Conservation (phyloP, 331 rosid species). For the Acacia pycnantha region DNA sequence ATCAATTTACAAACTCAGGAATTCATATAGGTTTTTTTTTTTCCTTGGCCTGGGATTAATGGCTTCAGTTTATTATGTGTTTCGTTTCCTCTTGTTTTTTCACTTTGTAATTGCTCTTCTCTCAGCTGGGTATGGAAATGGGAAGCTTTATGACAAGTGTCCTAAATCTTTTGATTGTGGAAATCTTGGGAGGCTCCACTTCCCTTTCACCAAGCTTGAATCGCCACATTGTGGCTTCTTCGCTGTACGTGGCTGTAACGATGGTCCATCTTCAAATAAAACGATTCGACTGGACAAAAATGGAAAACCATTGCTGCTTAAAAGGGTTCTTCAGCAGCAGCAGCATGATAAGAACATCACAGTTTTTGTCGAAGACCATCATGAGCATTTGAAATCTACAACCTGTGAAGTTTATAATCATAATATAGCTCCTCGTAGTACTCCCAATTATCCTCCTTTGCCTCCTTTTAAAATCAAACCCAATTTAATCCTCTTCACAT, state of each 20-base stretch:
- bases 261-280: background rate
- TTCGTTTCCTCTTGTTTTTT: background rate
- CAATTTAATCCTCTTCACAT: background rate
- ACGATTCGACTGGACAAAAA: background rate
- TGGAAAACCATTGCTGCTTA: background rate
- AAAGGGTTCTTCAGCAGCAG: background rate
- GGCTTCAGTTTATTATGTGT: background rate
- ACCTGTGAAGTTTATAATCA: background rate
- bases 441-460: background rate
- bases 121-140: background rate
- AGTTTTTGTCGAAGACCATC: background rate
- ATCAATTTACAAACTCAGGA: no score
- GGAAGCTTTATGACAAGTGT: background rate
- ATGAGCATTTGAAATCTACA: rapidly evolving
- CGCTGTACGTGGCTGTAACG: background rate
- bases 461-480: background rate
- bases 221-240: background rate
- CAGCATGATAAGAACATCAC: background rate
- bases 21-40: background rate
- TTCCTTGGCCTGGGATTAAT: background rate
- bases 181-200: background rate
- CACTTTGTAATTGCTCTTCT: background rate
- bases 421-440: background rate
- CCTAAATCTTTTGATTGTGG: background rate
- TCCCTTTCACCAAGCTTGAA: background rate